Evolutionary conservation across 1,139 yeast genomes (phyloP), one percentile per base, ranked within the genome.

Genomic region (Diutina ranongensis): DNA sequence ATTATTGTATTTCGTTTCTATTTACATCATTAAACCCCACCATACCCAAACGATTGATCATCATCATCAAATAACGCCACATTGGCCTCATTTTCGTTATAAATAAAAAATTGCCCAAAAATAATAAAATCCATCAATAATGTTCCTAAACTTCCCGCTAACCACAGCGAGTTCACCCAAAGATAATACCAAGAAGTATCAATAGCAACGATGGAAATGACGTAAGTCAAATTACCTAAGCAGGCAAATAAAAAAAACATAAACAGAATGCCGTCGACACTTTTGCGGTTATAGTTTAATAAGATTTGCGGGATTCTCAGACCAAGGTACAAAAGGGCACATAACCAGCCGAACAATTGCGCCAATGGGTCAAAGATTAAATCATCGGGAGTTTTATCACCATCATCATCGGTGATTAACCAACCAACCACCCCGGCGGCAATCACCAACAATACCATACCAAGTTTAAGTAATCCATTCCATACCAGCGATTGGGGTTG

Each of bases 221-320:
- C 95, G 55, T 87, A 89, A 0, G 96, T 86, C 58, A 85, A 68
- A 60, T 89, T 89, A 44, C 97, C 97, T 49, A 89, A 66, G 60
- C 96, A 87, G 33, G 97, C 97, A 70, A 89, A 88, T 36, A 88
- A 66, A 64, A 89, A 89, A 63, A 89, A 89, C 72, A 89, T 71
- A 59, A 89, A 87, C 25, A 95, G 83, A 46, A 89, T 83, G 27
- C 97, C 97, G 50, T 88, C 97, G 57, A 95, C 85, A 2, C 94
- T 83, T 64, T 87, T 87, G 55, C 97, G 74, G 60, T 80, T 71
- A 58, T 71, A 86, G 63, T 89, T 89, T 50, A 89, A 72, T 48
- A 85, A 61, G 49, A 89, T 85, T 64, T 89, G 97, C 1, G 97
- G 97, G 21, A 89, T 63, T 54, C 97, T 71, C 15, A 96, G 87